Conservation (phyloP, 1,284 basidiomycete species). For the Hypsizygus ulmarius region DNA sequence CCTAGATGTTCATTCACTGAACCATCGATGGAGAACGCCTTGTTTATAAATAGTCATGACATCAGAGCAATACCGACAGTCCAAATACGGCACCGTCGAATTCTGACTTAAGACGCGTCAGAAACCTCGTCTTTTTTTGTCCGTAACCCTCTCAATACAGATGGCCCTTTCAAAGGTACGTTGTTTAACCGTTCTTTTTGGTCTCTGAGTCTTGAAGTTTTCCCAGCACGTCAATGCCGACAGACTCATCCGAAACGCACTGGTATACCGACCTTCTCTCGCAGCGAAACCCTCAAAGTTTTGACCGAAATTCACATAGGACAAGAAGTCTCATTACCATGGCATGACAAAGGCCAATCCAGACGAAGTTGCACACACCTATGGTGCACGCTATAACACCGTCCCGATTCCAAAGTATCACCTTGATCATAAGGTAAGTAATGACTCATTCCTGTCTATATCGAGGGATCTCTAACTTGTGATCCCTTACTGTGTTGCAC, state of each 20-base stretch:
- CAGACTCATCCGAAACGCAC: slow-evolving; percentile 52
- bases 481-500: not conserved
- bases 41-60: no score
- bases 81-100: no score
- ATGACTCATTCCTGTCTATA: not conserved
- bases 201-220: not conserved
- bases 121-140: slow-evolving; percentile 1
- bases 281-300: not conserved
- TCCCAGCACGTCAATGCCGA: slow-evolving; percentile 64
- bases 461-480: slow-evolving; percentile 3
- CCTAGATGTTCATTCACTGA: no score
- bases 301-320: slow-evolving; percentile 30
- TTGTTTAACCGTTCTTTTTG: not conserved
- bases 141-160: slow-evolving; percentile 16
- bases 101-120: slow-evolving; percentile 1
- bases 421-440: slow-evolving; percentile 51
- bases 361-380: slow-evolving; percentile 40
- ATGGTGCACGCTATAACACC: slow-evolving; percentile 66
- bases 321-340: slow-evolving; percentile 47
- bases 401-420: slow-evolving; percentile 64
- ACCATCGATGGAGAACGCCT: no score
- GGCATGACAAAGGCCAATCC: slow-evolving; percentile 35
- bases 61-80: no score
- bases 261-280: slow-evolving; percentile 33
- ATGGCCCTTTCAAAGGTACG: slow-evolving; percentile 42